Base-by-base conservation (phyloP, 2,329 filamentous ascomycete species). In the Ophiostoma tasmaniense region DNA sequence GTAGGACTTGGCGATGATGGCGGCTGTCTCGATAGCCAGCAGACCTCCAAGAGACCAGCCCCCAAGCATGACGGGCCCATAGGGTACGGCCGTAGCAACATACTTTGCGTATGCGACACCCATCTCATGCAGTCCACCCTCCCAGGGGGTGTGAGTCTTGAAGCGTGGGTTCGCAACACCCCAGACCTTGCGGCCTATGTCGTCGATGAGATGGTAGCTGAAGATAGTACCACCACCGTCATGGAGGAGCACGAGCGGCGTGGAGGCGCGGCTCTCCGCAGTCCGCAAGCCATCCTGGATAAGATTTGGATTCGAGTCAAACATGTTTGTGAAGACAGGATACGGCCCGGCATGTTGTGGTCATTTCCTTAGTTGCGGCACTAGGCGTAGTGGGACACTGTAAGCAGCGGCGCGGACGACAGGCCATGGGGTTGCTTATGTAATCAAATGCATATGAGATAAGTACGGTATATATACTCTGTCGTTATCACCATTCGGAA, bases 211-310 rank as follows among this genome's bases (percentile, higher is more conserved):
- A 75, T 85, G 81, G 75, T 88, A 88, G 72, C 80, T 81, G 73
- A 85, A 87, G 2, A 81, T 82, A 1, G 85, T 88, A 74, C 86
- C 86, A 72, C 86, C 85, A 72, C 86, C 86, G 71, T 88, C 86
- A 76, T 88, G 86, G 52, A 87, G 78, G 61, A 88, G 80, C 69
- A 88, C 77, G 64, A 86, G 77, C 1, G 85, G 85, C n/a, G 78
- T 78, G 30, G 74, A 71, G 71, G 11, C 70, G 52, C 6, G 28
- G 55, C 59, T 71, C 71, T 35, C 67, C 11, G 8, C 11, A 8
- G 25, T 67, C 10, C 50, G 65, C 22, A 30, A 25, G 59, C 69
- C 70, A 28, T 73, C 70, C 39, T 75, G 73, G 65, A 75, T 72
- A 3, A 73, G 33, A 37, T 68, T 70, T 7, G 73, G 73, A 30